Conservation (phyloP, 306 rosid genomes). For the Sicyos baderoa region DNA sequence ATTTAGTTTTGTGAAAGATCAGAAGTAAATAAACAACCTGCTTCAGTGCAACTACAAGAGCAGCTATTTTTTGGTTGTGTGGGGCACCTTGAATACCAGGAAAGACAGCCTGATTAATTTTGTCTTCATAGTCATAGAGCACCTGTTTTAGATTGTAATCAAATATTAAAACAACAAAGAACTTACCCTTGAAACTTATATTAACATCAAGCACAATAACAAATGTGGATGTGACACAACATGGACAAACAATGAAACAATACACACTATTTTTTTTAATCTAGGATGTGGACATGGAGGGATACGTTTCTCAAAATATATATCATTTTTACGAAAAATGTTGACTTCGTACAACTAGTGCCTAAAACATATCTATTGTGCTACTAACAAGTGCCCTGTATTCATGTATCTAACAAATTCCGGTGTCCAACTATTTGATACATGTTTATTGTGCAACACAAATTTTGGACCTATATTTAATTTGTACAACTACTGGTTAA, state of each 20-base stretch:
- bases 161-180: constrained; percentile 16
- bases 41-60: constrained; percentile 83
- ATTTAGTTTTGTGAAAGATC: background rate
- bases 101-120: constrained; percentile 84
- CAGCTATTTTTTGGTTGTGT: constrained; percentile 80
- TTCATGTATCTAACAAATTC: background rate
- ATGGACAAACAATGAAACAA: too few relatives aligned
- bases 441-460: too few relatives aligned
- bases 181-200: constrained; percentile 22
- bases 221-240: too few relatives aligned
- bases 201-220: background rate
- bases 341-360: background rate
- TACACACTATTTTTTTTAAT: background rate
- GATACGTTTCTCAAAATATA: too few relatives aligned
- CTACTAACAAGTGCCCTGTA: background rate
- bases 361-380: background rate
- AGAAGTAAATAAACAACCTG: constrained; percentile 44
- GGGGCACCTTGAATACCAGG: constrained; percentile 99
- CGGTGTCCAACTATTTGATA: too few relatives aligned
- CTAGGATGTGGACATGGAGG: too few relatives aligned
- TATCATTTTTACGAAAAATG: background rate
- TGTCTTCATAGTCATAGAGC: constrained; percentile 67
- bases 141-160: constrained; percentile 35
- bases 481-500: background rate
- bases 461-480: background rate